These are phyloP conservation scores for Schizochytrium sp. DNA, from an alignment of 108 stramenopile species.

Conservation along the genomic window DNA sequence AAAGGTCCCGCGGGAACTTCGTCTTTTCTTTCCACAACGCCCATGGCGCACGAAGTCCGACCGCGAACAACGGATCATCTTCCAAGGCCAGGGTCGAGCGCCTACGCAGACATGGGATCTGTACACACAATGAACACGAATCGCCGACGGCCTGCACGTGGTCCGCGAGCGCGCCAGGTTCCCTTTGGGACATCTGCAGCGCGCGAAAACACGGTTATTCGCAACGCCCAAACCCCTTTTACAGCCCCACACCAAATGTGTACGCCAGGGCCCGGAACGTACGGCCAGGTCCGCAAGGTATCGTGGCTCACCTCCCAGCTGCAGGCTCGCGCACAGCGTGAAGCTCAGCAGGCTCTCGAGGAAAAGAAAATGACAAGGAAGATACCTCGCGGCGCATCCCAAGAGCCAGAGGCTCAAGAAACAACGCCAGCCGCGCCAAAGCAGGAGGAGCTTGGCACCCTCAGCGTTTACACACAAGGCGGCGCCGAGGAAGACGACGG, in stretches of 20 bases:
- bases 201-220: neutral
- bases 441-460: too few species aligned
- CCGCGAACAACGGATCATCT: neutral
- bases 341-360: neutral
- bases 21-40: neutral
- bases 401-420: too few species aligned
- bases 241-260: neutral
- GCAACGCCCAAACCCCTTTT: neutral
- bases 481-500: neutral
- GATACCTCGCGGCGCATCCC: neutral
- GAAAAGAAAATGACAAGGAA: neutral
- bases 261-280: neutral
- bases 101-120: neutral
- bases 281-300: neutral
- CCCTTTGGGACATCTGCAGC: neutral
- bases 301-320: neutral
- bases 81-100: neutral
- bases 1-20: neutral
- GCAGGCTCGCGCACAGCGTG: neutral
- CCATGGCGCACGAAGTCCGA: neutral
- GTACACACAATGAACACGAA: neutral
- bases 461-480: neutral
- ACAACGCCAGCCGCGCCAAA: neutral
- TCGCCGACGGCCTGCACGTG: neutral
- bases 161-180: neutral